A percentile compares a stretch with the other conserved stretches of the same genome.
These are phyloP conservation scores for Lasiosphaeria ovina DNA, from an alignment of 495 filamentous ascomycete genomes.

Conservation along the genomic window DNA sequence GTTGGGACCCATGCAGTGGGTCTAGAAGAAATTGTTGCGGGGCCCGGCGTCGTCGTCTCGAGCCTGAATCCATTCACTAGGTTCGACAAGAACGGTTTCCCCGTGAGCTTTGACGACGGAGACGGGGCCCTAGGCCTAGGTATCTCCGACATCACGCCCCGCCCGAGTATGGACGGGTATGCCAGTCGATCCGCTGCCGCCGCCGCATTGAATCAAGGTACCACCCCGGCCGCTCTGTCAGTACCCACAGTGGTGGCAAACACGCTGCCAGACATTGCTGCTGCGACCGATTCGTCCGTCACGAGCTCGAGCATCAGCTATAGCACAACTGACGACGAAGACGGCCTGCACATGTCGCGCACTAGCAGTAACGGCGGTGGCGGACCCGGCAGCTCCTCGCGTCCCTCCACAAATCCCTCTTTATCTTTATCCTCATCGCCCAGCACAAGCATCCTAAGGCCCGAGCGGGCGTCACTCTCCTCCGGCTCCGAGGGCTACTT, in stretches of 20 bases:
- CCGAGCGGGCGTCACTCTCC: conserved; percentile 50
- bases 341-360: conserved; percentile 53
- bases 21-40: conserved; percentile 13
- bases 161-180: conserved; percentile 47
- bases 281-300: conserved; percentile 26
- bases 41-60: conserved; percentile 15
- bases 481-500: conserved; percentile 69
- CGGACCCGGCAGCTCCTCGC: conserved; percentile 27
- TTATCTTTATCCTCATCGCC: conserved; percentile 29
- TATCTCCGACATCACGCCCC: conserved; percentile 48
- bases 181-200: conserved; percentile 17
- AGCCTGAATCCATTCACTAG: conserved; percentile 1
- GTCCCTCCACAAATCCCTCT: conserved; percentile 16
- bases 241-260: conserved; percentile 10
- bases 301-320: conserved; percentile 61
- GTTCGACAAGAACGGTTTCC: not conserved
- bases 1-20: conserved; percentile 4
- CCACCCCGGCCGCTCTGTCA: conserved; percentile 27
- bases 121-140: conserved; percentile 41
- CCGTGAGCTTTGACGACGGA: conserved; percentile 8
- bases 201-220: conserved; percentile 22
- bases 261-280: not conserved
- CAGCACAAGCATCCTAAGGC: conserved; percentile 30
- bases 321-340: conserved; percentile 80
- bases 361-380: too few species aligned